Conservation (phyloP, 2,329 filamentous ascomycete species). For the Ceratocystis ficicola region DNA sequence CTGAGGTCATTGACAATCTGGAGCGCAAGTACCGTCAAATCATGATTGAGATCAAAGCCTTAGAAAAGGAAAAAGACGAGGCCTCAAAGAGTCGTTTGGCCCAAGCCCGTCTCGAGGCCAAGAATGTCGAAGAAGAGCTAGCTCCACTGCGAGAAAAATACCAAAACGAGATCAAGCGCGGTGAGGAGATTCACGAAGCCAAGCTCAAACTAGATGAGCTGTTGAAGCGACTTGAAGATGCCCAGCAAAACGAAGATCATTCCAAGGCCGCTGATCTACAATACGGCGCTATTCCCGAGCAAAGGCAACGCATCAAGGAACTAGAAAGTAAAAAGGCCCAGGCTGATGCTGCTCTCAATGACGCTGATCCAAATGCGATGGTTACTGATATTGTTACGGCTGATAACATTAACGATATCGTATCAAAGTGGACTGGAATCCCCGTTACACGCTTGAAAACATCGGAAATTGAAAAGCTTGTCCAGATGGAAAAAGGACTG, state of each 20-base stretch:
- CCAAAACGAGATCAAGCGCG: constrained; percentile 79
- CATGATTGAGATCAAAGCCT: constrained; percentile 92
- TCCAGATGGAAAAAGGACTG: constrained; percentile 87
- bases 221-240: constrained; percentile 84
- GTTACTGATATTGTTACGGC: constrained; percentile 89
- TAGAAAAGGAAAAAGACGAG: constrained; percentile 88
- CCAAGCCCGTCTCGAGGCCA: constrained; percentile 77
- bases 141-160: constrained; percentile 90
- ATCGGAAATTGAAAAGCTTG: constrained; percentile 94
- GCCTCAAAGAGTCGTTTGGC: constrained; percentile 73
- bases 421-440: constrained; percentile 95
- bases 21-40: constrained; percentile 83
- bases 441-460: constrained; percentile 89
- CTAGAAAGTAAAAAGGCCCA: constrained; percentile 70
- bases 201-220: constrained; percentile 91
- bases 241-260: constrained; percentile 75
- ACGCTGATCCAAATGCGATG: constrained; percentile 52
- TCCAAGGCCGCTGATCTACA: constrained; percentile 83
- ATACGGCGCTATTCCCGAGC: constrained; percentile 94
- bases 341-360: constrained; percentile 59
- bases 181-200: constrained; percentile 82
- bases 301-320: constrained; percentile 64
- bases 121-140: constrained; percentile 88
- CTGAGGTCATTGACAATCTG: constrained; percentile 86
- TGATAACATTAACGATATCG: constrained; percentile 98